phyloP scores from a whole-genome alignment of 306 rosid genomes.

The Astragalus membranaceus region DNA sequence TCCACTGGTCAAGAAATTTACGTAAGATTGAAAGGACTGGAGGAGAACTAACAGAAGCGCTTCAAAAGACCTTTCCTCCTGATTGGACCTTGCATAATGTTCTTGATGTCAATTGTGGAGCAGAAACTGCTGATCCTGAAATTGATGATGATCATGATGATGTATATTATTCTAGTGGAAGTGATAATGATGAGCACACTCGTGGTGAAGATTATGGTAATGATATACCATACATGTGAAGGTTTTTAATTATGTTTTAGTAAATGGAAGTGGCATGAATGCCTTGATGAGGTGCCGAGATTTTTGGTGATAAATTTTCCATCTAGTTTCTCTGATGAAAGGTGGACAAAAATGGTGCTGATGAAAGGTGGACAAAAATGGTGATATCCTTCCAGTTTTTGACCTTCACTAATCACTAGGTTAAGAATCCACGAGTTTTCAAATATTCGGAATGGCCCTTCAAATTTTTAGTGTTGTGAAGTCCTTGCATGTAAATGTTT shows the following conservation, averaged over 20 bases:
- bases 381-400: neutral
- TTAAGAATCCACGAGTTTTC: neutral
- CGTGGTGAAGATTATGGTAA: conserved; percentile 15
- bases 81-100: conserved; percentile 66
- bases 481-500: neutral
- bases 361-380: neutral
- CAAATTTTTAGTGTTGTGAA: neutral
- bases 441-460: neutral
- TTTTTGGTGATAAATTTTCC: neutral
- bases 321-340: neutral
- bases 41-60: conserved; percentile 80
- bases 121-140: conserved; percentile 31
- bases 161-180: conserved; percentile 15
- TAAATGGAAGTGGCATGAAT: neutral
- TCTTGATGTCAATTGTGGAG: conserved; percentile 23
- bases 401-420: neutral
- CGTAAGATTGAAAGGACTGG: conserved; percentile 79
- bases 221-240: neutral
- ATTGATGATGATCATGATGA: conserved; percentile 31
- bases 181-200: neutral
- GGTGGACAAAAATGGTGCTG: too few species aligned
- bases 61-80: conserved; percentile 93
- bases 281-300: neutral
- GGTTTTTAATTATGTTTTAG: conserved; percentile 6
- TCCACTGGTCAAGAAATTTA: conserved; percentile 86